phyloP scores from a whole-genome alignment of 129 eudicot genomes.

The Helianthus annuus region DNA sequence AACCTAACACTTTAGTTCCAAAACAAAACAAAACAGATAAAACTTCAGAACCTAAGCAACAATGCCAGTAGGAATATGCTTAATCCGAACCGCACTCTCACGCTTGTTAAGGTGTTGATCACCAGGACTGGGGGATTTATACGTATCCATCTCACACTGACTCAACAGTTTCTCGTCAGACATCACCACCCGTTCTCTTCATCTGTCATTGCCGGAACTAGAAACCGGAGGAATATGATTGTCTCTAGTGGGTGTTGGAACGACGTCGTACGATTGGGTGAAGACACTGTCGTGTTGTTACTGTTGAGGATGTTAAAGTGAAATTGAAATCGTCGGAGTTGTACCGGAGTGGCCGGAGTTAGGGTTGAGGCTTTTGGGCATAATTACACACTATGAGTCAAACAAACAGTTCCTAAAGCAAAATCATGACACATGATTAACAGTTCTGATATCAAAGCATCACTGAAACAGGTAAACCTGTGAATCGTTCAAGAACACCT shows the following conservation, averaged over 20 bases:
- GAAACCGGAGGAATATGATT: slow-evolving; percentile 7
- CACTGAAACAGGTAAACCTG: too few relatives aligned
- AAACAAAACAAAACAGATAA: too few relatives aligned
- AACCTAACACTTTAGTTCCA: too few relatives aligned
- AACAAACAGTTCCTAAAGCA: too few relatives aligned
- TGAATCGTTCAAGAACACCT: too few relatives aligned
- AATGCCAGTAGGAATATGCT: slow-evolving; percentile 90
- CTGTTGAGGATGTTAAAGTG: background rate
- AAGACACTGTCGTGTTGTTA: slow-evolving; percentile 2
- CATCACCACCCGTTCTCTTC: slow-evolving; percentile 50
- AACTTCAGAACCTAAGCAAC: slow-evolving; percentile 70
- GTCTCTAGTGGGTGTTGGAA: slow-evolving; percentile 8
- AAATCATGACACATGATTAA: too few relatives aligned
- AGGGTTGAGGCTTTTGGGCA: slow-evolving; percentile 14
- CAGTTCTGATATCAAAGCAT: too few relatives aligned
- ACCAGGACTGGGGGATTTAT: slow-evolving; percentile 86
- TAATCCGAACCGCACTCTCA: slow-evolving; percentile 81
- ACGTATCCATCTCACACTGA: slow-evolving; percentile 79
- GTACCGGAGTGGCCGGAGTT: slow-evolving; percentile 5
- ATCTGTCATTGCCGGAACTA: slow-evolving; percentile 24
- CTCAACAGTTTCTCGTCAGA: slow-evolving; percentile 77
- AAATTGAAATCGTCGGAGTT: slow-evolving; percentile 1
- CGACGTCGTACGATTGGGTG: slow-evolving; percentile 19
- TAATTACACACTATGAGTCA: slow-evolving; percentile 9
- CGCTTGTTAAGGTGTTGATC: slow-evolving; percentile 92